A percentile compares a stretch with the other conserved stretches of the same genome.
These are phyloP conservation scores for Coemansia guatemalensis DNA, from an alignment of 192 early-diverging fungal genomes.

Conservation along the genomic window DNA sequence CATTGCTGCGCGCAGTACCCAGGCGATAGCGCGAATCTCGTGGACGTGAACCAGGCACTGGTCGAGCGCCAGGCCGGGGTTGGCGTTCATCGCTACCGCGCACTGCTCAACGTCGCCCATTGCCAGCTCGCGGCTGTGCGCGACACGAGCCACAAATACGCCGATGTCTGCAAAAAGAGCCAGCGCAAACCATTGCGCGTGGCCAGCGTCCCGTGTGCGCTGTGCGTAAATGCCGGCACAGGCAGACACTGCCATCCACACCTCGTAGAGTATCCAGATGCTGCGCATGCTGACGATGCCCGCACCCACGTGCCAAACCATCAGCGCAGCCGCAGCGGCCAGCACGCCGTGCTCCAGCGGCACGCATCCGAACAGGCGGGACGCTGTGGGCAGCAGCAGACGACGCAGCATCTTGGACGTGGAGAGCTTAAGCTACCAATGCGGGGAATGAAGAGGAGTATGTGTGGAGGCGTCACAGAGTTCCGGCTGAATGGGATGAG, in stretches of 20 bases:
- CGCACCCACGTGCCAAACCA: slow-evolving; percentile 25
- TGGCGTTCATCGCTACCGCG: slow-evolving; percentile 31
- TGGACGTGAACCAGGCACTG: slow-evolving; percentile 47
- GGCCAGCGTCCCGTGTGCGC: slow-evolving; percentile 35
- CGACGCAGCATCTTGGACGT: slow-evolving; percentile 17
- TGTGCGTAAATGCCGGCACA: slow-evolving; percentile 42
- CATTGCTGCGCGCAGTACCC: slow-evolving; percentile 22
- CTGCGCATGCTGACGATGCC: slow-evolving; percentile 18
- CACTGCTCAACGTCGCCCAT: slow-evolving; percentile 43
- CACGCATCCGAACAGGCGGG: slow-evolving; percentile 25
- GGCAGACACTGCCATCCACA: slow-evolving; percentile 46
- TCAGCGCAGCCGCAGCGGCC: slow-evolving; percentile 1
- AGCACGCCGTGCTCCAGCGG: slow-evolving; percentile 19
- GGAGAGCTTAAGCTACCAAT: not conserved
- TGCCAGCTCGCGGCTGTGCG: slow-evolving; percentile 22
- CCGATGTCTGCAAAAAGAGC: slow-evolving; percentile 30
- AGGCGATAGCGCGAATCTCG: slow-evolving; percentile 43
- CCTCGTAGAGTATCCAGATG: slow-evolving; percentile 34
- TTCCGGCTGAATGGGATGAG: not conserved
- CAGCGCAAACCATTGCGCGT: slow-evolving; percentile 43
- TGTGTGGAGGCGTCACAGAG: not conserved
- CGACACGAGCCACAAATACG: slow-evolving; percentile 15
- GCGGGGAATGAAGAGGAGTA: not conserved
- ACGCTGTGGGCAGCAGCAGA: slow-evolving; percentile 20
- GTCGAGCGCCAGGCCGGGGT: slow-evolving; percentile 28